phyloP scores from a whole-genome alignment of 1,139 yeast species.

The Nadsonia commutata region DNA sequence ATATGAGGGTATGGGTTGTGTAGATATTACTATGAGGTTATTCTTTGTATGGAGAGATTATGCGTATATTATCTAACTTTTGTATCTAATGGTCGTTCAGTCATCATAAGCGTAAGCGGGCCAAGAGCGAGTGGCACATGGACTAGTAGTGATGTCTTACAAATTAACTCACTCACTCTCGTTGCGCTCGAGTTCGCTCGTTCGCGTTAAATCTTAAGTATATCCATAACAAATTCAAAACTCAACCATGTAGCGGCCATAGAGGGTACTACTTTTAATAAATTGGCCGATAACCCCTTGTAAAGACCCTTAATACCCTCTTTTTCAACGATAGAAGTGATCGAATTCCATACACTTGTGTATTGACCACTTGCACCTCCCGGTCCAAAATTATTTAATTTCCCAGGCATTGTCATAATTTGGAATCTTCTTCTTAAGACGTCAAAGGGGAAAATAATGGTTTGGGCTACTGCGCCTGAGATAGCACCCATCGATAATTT shows the following conservation, averaged over 20 bases:
- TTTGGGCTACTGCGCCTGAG: constrained; percentile 75
- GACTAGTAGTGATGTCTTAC: no score
- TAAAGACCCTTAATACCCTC: constrained; percentile 79
- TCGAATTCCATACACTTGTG: constrained; percentile 55
- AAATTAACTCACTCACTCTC: no score
- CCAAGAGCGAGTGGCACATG: no score
- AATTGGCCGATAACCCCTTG: constrained; percentile 77
- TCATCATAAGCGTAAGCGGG: no score
- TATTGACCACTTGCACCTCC: constrained; percentile 49
- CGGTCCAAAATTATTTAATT: constrained; percentile 6
- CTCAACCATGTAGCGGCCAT: constrained; percentile 93
- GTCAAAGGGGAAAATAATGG: constrained; percentile 81
- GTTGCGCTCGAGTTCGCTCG: no score
- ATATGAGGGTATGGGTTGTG: no score
- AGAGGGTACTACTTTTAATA: constrained; percentile 82
- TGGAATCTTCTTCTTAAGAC: constrained; percentile 79
- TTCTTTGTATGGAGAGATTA: no score
- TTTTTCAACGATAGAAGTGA: constrained; percentile 44
- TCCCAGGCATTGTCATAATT: constrained; percentile 58
- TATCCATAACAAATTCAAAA: constrained; percentile 51
- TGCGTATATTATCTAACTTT: no score
- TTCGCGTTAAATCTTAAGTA: no score
- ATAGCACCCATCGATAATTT: constrained; percentile 71
- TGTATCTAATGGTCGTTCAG: no score
- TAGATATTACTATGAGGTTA: no score